A percentile compares a stretch with the other conserved stretches of the same genome.
phyloP scores from a whole-genome alignment of 2,329 filamentous ascomycete species.

The Colletotrichum godetiae region DNA sequence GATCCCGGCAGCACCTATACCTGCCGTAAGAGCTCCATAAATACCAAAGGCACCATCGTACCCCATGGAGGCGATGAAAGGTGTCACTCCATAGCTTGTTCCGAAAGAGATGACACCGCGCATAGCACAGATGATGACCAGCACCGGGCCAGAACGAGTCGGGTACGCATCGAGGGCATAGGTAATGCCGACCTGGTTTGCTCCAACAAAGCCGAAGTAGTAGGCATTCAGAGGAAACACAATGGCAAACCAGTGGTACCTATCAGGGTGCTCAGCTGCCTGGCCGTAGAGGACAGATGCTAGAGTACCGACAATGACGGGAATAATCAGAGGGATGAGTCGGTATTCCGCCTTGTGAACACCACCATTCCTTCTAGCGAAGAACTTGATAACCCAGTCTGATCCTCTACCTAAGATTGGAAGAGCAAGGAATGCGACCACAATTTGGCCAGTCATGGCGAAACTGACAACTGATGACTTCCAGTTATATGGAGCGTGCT shows the following conservation, averaged over 20 bases:
- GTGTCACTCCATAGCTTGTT: constrained; percentile 42
- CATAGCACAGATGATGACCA: constrained; percentile 58
- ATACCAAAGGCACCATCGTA: constrained; percentile 48
- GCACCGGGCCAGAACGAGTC: constrained; percentile 50
- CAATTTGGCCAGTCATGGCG: constrained; percentile 52
- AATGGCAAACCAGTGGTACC: constrained; percentile 49
- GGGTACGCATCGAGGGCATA: constrained; percentile 58
- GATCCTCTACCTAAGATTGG: constrained; percentile 52
- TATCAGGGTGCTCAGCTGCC: constrained; percentile 46
- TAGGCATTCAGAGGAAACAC: constrained; percentile 43
- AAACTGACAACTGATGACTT: constrained; percentile 47
- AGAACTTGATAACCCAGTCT: constrained; percentile 48
- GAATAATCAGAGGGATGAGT: constrained; percentile 48
- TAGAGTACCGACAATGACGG: constrained; percentile 50
- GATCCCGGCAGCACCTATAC: constrained; percentile 43
- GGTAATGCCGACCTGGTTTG: constrained; percentile 57
- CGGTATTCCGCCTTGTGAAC: constrained; percentile 55
- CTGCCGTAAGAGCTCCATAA: constrained; percentile 45
- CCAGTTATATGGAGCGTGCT: constrained; percentile 50
- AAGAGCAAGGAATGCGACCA: constrained; percentile 49
- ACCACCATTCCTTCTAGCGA: constrained; percentile 49
- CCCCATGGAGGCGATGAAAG: constrained; percentile 42
- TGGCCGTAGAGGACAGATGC: constrained; percentile 51
- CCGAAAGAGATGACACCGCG: constrained; percentile 58
- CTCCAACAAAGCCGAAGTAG: constrained; percentile 52